Evolutionary conservation across 139 green algal genomes (phyloP).

Genomic region (Raphidocelis subcapitata): DNA sequence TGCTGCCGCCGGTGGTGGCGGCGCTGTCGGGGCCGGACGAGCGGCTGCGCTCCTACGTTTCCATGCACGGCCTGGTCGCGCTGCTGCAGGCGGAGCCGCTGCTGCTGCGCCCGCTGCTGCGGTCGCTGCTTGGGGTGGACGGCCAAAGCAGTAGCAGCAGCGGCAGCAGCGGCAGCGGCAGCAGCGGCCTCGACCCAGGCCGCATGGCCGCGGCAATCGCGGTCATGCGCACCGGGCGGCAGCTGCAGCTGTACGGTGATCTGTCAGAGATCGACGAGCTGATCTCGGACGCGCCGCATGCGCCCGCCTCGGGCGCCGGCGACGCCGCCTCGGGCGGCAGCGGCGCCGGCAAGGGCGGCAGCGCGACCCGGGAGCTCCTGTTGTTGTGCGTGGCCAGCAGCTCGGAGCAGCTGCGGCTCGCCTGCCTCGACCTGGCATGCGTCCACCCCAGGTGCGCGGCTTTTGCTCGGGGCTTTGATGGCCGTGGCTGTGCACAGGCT

Average conservation of each 20-base stretch:
- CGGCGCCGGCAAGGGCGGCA: too few relatives aligned
- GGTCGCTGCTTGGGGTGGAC: neutral
- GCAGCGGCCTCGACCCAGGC: too few relatives aligned
- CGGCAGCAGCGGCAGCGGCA: too few relatives aligned
- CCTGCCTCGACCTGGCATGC: conserved; percentile 57
- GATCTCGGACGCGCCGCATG: too few relatives aligned
- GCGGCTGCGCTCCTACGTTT: conserved; percentile 48
- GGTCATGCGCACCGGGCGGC: conserved; percentile 63
- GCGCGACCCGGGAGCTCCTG: too few relatives aligned
- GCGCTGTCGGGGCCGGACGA: conserved; percentile 44
- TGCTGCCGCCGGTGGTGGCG: conserved; percentile 54
- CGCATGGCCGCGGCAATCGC: conserved; percentile 33
- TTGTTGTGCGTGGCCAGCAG: conserved; percentile 33
- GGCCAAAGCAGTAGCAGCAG: too few relatives aligned
- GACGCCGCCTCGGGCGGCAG: too few relatives aligned
- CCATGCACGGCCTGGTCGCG: conserved; percentile 66
- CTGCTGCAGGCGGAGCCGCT: conserved; percentile 57
- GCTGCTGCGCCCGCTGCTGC: conserved; percentile 52
- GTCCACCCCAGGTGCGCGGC: conserved; percentile 30
- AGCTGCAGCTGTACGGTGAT: conserved; percentile 57
- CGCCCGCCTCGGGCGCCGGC: too few relatives aligned
- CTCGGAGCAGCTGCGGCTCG: conserved; percentile 53
- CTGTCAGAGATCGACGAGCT: conserved; percentile 23
- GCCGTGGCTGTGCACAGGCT: too few relatives aligned
- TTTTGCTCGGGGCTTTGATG: too few relatives aligned